These are phyloP conservation scores for Limnomonas spitsbergensis DNA, from an alignment of 139 green algal genomes.

Conservation along the genomic window DNA sequence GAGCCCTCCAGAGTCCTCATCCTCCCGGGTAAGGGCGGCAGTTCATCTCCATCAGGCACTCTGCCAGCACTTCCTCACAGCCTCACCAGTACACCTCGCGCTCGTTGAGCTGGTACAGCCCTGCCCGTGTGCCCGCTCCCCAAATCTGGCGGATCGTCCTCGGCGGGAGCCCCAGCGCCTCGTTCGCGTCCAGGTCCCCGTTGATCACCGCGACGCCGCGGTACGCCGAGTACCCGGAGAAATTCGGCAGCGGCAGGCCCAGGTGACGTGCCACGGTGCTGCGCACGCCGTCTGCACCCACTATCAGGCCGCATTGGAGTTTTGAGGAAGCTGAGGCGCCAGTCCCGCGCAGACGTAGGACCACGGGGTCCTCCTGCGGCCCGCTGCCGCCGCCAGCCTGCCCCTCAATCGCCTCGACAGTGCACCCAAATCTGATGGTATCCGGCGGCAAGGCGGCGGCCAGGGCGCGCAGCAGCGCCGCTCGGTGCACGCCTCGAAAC, in stretches of 20 bases:
- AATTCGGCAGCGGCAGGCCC: conserved; percentile 17
- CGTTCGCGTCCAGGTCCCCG: background rate
- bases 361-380: too few species aligned
- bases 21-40: too few species aligned
- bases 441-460: conserved; percentile 31
- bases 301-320: background rate
- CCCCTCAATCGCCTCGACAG: background rate
- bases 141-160: conserved; percentile 44
- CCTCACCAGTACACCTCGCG: conserved; percentile 52
- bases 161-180: conserved; percentile 11
- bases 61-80: too few species aligned
- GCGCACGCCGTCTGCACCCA: conserved; percentile 25
- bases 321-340: background rate
- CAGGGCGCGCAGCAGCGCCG: conserved; percentile 24
- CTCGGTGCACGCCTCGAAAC: conserved; percentile 59
- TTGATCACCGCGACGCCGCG: conserved; percentile 40
- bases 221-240: conserved; percentile 20
- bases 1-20: too few species aligned
- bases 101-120: conserved; percentile 67
- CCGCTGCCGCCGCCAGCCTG: background rate
- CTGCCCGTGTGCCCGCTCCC: conserved; percentile 52
- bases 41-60: too few species aligned
- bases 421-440: conserved; percentile 40
- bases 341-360: background rate
- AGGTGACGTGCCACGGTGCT: conserved; percentile 24